A percentile compares a stretch with the other conserved stretches of the same genome.
Evolutionary conservation across 441 rosid species (phyloP).

Genomic region (Melastoma candidum): DNA sequence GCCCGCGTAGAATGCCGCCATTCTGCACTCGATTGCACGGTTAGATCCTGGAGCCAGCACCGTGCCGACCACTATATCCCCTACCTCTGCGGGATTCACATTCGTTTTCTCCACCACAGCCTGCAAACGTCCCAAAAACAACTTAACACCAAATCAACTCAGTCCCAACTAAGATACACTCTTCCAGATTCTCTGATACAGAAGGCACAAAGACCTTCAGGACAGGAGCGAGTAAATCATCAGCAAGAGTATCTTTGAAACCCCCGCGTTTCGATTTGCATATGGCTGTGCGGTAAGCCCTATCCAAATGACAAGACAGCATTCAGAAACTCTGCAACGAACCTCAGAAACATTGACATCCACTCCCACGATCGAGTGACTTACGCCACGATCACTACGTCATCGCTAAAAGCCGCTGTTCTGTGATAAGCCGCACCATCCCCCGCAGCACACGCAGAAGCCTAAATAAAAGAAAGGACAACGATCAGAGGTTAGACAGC

Average conservation of each 20-base stretch:
- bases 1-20: slow-evolving; percentile 98
- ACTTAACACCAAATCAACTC: neutral
- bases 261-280: slow-evolving; percentile 89
- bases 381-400: slow-evolving; percentile 66
- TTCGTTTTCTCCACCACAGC: slow-evolving; percentile 81
- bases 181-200: neutral
- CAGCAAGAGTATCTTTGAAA: slow-evolving; percentile 90
- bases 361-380: slow-evolving; percentile 11
- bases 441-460: slow-evolving; percentile 48
- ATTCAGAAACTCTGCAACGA: slow-evolving; percentile 1
- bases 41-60: slow-evolving; percentile 91
- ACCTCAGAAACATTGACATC: slow-evolving; percentile 4
- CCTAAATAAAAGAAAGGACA: slow-evolving; percentile 23
- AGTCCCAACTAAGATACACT: neutral
- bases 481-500: neutral
- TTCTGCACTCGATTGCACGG: slow-evolving; percentile 90
- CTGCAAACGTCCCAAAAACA: slow-evolving; percentile 22
- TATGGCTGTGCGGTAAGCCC: slow-evolving; percentile 79
- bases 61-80: slow-evolving; percentile 94
- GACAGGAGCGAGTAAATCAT: slow-evolving; percentile 90
- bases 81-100: slow-evolving; percentile 76
- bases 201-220: slow-evolving; percentile 40
- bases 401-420: slow-evolving; percentile 56
- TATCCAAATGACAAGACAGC: slow-evolving; percentile 14
- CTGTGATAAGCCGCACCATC: slow-evolving; percentile 32